phyloP scores from a whole-genome alignment of 225 moss, liverwort and hornwort species.

The Climacium dendroides region DNA sequence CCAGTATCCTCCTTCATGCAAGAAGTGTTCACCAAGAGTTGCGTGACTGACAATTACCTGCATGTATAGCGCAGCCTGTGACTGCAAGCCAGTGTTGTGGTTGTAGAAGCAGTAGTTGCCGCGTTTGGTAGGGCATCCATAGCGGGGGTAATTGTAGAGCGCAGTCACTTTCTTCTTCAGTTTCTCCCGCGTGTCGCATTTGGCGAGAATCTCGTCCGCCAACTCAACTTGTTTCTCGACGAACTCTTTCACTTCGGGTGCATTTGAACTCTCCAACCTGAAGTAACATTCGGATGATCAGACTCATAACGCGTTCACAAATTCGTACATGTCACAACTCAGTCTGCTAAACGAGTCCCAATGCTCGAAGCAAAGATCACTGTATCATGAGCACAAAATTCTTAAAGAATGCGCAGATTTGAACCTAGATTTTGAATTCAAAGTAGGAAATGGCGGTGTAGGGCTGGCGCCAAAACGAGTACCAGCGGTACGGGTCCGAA shows the following conservation, averaged over 20 bases:
- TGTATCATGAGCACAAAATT: neutral
- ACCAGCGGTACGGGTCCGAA: conserved; percentile 87
- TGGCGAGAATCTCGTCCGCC: conserved; percentile 47
- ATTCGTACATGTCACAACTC: neutral
- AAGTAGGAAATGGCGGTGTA: neutral
- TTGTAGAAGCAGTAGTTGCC: conserved; percentile 60
- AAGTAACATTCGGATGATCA: neutral
- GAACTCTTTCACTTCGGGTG: conserved; percentile 53
- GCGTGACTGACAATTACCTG: conserved; percentile 19
- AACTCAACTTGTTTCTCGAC: conserved; percentile 51
- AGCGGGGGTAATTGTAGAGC: conserved; percentile 74
- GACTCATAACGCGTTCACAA: neutral
- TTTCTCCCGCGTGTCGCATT: conserved; percentile 42
- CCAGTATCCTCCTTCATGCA: neutral
- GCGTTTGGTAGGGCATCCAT: conserved; percentile 65
- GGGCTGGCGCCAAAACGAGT: neutral
- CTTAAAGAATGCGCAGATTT: neutral
- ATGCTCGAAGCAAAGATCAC: neutral
- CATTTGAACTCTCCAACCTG: conserved; percentile 77
- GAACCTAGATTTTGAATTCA: neutral
- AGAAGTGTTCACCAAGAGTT: neutral
- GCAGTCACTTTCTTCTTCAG: conserved; percentile 62
- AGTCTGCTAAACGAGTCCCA: neutral
- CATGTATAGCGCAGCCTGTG: conserved; percentile 58
- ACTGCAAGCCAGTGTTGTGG: conserved; percentile 77